phyloP scores from a whole-genome alignment of 2,329 filamentous ascomycete species.

The Fusarium cicatricum region DNA sequence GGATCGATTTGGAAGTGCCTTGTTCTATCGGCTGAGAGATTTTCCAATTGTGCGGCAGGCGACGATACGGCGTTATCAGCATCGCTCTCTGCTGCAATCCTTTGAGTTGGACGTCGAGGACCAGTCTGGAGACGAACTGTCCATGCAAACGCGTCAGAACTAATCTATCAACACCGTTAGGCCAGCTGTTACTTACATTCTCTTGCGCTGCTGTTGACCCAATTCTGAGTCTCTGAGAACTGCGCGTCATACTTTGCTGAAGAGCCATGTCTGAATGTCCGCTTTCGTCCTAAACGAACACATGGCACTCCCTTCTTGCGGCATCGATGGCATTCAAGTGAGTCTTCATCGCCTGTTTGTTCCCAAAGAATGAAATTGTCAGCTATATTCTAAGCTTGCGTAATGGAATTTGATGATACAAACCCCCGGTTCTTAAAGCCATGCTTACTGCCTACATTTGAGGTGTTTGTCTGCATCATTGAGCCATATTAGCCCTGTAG shows the following conservation, averaged over 20 bases:
- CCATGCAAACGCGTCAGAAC: too few species aligned
- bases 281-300: slow-evolving; percentile 10
- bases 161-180: too few species aligned
- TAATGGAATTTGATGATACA: too few species aligned
- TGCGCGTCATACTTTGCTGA: slow-evolving; percentile 38
- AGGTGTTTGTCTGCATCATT: slow-evolving; percentile 28
- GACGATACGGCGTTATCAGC: neutral
- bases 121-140: slow-evolving; percentile 34
- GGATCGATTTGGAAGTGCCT: neutral
- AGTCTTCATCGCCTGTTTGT: slow-evolving; percentile 18
- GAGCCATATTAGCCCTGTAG: neutral
- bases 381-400: too few species aligned
- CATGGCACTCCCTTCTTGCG: slow-evolving; percentile 21
- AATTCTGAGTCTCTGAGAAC: slow-evolving; percentile 28
- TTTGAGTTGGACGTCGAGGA: neutral
- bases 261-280: slow-evolving; percentile 28
- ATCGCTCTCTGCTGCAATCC: slow-evolving; percentile 9
- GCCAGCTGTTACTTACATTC: too few species aligned
- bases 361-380: slow-evolving; percentile 1
- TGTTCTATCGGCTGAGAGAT: neutral
- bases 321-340: slow-evolving; percentile 14
- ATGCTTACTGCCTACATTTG: slow-evolving; percentile 33
- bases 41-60: fast-evolving
- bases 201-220: slow-evolving; percentile 34
- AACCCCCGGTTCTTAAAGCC: too few species aligned